These are phyloP conservation scores for Amauroascus niger DNA, from an alignment of 2,329 filamentous ascomycete genomes.

Conservation along the genomic window DNA sequence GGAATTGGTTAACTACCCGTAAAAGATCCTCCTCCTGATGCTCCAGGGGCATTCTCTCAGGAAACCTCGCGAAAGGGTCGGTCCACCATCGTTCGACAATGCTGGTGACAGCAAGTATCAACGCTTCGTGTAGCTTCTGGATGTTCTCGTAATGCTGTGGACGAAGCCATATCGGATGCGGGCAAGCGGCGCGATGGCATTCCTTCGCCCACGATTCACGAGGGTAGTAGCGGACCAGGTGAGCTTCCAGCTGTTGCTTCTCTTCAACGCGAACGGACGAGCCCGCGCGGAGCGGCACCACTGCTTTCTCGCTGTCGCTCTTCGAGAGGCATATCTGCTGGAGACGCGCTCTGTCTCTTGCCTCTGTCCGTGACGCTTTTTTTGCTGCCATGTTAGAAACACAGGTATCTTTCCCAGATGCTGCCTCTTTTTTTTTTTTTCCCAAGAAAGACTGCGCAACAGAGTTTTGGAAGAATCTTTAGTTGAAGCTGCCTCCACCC, in stretches of 20 bases:
- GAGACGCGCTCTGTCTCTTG: not conserved
- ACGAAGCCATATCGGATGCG: slow-evolving; percentile 8
- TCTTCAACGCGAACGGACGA: slow-evolving; percentile 1
- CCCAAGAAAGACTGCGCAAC: too few relatives aligned
- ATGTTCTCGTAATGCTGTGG: slow-evolving; percentile 11
- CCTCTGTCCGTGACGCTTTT: not conserved
- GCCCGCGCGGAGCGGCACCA: not conserved
- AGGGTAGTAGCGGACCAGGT: slow-evolving; percentile 4
- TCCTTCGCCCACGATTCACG: slow-evolving; percentile 10
- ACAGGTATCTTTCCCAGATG: too few relatives aligned
- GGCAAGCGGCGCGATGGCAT: not conserved
- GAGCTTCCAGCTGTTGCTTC: not conserved
- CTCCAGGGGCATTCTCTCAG: slow-evolving; percentile 24
- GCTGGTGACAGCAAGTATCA: slow-evolving; percentile 22
- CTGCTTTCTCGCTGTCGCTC: not conserved
- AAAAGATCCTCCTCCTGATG: slow-evolving; percentile 21
- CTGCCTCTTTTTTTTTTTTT: too few relatives aligned
- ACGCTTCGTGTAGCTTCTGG: slow-evolving; percentile 17
- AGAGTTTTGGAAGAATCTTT: too few relatives aligned
- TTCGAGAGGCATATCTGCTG: slow-evolving; percentile 8
- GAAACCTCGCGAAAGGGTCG: slow-evolving; percentile 20
- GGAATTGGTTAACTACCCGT: slow-evolving; percentile 12
- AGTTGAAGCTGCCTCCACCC: too few relatives aligned
- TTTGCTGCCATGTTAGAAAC: not conserved
- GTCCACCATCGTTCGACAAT: slow-evolving; percentile 26